Conservation (phyloP, 108 stramenopile species). For the Skeletonema potamos region DNA sequence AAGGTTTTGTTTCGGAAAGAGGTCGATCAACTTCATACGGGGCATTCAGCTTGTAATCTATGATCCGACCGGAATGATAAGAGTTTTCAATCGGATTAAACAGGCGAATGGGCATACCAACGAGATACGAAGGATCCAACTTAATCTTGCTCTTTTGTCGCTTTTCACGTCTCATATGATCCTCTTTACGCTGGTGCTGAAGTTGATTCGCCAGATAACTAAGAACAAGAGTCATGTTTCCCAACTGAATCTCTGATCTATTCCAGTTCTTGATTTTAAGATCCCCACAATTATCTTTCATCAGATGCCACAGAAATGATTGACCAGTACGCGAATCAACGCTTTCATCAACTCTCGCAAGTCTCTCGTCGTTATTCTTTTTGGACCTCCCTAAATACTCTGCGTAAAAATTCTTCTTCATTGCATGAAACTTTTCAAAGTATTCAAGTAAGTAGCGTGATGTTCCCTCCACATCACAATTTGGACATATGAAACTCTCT, state of each 20-base stretch:
- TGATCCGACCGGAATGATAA: conserved; percentile 46
- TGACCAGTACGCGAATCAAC: conserved; percentile 32
- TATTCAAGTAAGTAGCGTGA: conserved; percentile 43
- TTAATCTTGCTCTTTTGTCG: conserved; percentile 17
- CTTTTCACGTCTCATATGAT: conserved; percentile 11
- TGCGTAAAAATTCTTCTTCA: conserved; percentile 36
- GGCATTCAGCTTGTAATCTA: conserved; percentile 36
- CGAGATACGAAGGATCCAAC: conserved; percentile 39
- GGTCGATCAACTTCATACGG: conserved; percentile 25
- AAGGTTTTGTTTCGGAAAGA: background rate
- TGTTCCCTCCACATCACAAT: conserved; percentile 46
- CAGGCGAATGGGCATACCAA: conserved; percentile 38
- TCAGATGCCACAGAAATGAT: conserved; percentile 29
- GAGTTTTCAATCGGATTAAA: conserved; percentile 43
- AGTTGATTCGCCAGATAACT: conserved; percentile 26
- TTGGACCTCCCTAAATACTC: conserved; percentile 2
- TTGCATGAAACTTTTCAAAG: conserved; percentile 40
- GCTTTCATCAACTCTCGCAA: conserved; percentile 25
- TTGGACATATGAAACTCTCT: conserved; percentile 32
- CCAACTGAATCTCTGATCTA: conserved; percentile 25
- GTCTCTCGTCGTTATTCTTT: background rate
- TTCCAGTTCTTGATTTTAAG: conserved; percentile 1
- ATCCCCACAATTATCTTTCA: conserved; percentile 17
- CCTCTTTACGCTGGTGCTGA: conserved; percentile 13
- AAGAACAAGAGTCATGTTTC: conserved; percentile 18